A percentile compares a stretch with the other conserved stretches of the same genome.
phyloP scores from a whole-genome alignment of 176 grass and related monocot genomes.

The Lolium multiflorum region DNA sequence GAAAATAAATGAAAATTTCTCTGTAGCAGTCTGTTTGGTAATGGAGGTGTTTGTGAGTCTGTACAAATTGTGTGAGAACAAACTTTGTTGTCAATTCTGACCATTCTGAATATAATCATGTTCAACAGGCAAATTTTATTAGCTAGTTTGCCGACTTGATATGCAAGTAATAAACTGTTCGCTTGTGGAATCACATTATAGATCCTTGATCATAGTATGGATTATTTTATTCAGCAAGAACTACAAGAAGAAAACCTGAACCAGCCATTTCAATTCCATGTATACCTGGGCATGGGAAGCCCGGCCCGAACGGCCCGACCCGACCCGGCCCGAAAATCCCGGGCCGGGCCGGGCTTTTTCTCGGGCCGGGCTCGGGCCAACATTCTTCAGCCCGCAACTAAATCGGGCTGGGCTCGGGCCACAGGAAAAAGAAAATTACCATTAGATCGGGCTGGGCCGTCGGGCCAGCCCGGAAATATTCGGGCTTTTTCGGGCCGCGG shows the following conservation, averaged over 20 bases:
- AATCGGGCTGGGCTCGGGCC: too few relatives aligned
- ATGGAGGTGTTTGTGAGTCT: not conserved
- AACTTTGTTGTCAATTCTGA: not conserved
- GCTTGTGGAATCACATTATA: not conserved
- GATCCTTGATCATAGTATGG: not conserved
- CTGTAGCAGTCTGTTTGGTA: slow-evolving; percentile 4
- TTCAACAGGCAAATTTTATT: not conserved
- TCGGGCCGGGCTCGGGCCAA: too few relatives aligned
- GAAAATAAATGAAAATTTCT: not conserved
- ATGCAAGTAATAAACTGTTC: slow-evolving; percentile 16
- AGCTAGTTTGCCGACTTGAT: not conserved
- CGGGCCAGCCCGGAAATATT: too few relatives aligned
- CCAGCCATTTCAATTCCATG: not conserved
- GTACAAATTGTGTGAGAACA: not conserved
- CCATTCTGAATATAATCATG: slow-evolving; percentile 10
- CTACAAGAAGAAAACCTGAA: not conserved
- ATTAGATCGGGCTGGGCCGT: too few relatives aligned
- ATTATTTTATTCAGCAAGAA: slow-evolving; percentile 19
- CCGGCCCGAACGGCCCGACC: too few relatives aligned
- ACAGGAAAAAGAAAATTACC: too few relatives aligned
- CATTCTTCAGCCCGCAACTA: too few relatives aligned
- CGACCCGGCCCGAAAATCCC: too few relatives aligned
- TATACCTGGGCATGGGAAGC: too few relatives aligned
- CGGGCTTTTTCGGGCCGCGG: too few relatives aligned
- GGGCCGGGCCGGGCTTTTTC: too few relatives aligned